These are phyloP conservation scores for Chloranthus sessilifolius DNA, from an alignment of 164 flowering plant species.

Conservation along the genomic window DNA sequence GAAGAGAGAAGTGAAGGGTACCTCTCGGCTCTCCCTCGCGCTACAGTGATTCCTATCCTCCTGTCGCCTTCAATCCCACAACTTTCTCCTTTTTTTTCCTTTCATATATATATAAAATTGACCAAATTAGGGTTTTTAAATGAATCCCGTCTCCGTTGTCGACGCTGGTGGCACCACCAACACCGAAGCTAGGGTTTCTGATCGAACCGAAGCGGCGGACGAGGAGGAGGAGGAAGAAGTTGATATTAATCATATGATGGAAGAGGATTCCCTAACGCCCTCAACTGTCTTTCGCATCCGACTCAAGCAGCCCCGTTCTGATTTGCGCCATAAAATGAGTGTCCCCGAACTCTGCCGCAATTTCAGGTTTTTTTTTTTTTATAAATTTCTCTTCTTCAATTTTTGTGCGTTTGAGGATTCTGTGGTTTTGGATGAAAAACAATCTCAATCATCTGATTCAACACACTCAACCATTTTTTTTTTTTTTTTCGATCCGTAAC, in stretches of 20 bases:
- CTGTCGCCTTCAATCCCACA: slow-evolving; percentile 84
- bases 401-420: neutral
- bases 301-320: slow-evolving; percentile 85
- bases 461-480: too few relatives aligned
- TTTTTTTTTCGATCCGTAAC: too few relatives aligned
- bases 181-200: slow-evolving; percentile 17
- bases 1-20: too few relatives aligned
- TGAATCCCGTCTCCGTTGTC: slow-evolving; percentile 35
- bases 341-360: slow-evolving; percentile 96
- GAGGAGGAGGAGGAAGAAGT: too few relatives aligned
- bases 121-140: slow-evolving; percentile 48
- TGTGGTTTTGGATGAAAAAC: neutral
- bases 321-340: slow-evolving; percentile 86
- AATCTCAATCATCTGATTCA: too few relatives aligned
- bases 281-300: slow-evolving; percentile 75
- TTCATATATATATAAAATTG: slow-evolving; percentile 18
- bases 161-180: slow-evolving; percentile 19
- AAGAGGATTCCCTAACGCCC: slow-evolving; percentile 44
- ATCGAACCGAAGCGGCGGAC: too few relatives aligned
- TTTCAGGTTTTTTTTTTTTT: slow-evolving; percentile 45
- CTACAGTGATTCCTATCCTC: too few relatives aligned
- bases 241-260: too few relatives aligned
- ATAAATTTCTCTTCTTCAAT: too few relatives aligned
- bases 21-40: too few relatives aligned
- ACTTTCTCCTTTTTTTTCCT: slow-evolving; percentile 45